Evolutionary conservation across 164 flowering plant species (phyloP).

Genomic region (Annona squamosa): DNA sequence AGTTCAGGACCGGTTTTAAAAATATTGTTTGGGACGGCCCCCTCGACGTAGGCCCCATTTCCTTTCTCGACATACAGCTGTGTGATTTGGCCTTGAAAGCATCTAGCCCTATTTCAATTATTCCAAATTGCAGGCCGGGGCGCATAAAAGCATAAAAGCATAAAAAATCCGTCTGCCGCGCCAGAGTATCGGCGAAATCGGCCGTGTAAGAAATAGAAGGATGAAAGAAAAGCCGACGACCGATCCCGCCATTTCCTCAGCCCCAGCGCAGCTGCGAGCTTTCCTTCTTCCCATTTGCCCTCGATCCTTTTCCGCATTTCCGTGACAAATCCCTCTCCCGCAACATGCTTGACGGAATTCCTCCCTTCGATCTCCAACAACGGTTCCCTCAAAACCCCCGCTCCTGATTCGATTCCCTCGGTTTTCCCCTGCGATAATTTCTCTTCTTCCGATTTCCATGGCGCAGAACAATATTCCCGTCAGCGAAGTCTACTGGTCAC

Average conservation of each 20-base stretch:
- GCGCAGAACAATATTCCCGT: slow-evolving; percentile 46
- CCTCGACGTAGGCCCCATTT: no score
- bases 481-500: slow-evolving; percentile 69
- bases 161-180: background rate
- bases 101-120: background rate
- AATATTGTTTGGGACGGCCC: no score
- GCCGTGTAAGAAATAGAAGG: no score
- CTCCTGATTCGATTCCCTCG: background rate
- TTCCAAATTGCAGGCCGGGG: background rate
- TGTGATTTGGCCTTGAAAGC: no score
- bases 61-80: no score
- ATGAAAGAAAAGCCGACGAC: background rate
- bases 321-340: background rate
- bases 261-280: background rate
- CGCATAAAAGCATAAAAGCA: background rate
- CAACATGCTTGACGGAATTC: background rate
- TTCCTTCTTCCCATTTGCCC: background rate
- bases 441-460: slow-evolving; percentile 4
- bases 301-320: background rate
- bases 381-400: background rate
- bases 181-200: background rate
- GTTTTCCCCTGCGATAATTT: background rate
- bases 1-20: no score
- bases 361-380: no score
- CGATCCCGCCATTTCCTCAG: background rate